Base-by-base conservation (phyloP, 2,329 filamentous ascomycete species). In the Cytospora mali region DNA sequence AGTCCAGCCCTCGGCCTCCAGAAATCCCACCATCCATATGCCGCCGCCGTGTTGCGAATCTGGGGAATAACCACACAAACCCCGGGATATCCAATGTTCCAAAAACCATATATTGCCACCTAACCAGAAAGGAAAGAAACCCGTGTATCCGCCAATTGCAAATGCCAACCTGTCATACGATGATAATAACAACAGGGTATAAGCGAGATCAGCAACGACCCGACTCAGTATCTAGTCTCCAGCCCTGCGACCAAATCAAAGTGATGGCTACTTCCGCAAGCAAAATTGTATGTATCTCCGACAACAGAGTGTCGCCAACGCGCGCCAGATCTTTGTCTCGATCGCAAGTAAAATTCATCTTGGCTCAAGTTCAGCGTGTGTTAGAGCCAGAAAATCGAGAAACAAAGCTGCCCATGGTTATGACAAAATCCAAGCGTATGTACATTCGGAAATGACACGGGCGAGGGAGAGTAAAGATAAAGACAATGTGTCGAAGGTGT, bases 101-200 rank as follows among this genome's bases (percentile, higher is more conserved):
- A 49, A 49, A 55, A 52, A 18, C 25, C n/a, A n/a, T 21, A 62
- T 23, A 52, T 49, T 28, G n/a, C 58, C 52, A 39, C 46, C 46
- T 42, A 42, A 25, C 39, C 27, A 55, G 23, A 28, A 50, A 25
- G 53, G 66, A 65, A 50, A 69, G 66, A 68, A 69, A 67, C 51
- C 42, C 55, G 57, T 54, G 54, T 62, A 58, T 62, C 46, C 42
- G 56, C 31, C 62, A 48, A 48, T 28, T 18, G 42, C 56, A 59
- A 51, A 60, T 53, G 56, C 33, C 55, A 27, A 50, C 52, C 31
- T 46, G 50, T 31, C 39, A 61, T 49, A 48, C 18, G 27, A 58
- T 46, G n/a, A 55, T 14, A 61, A 46, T 42, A 55, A 54, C 52
- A 56, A 62, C 46, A 62, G 63, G 63, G 63, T 65, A 65, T 65